phyloP scores from a whole-genome alignment of 2,329 filamentous ascomycete species.

The Monosporascus sp. region DNA sequence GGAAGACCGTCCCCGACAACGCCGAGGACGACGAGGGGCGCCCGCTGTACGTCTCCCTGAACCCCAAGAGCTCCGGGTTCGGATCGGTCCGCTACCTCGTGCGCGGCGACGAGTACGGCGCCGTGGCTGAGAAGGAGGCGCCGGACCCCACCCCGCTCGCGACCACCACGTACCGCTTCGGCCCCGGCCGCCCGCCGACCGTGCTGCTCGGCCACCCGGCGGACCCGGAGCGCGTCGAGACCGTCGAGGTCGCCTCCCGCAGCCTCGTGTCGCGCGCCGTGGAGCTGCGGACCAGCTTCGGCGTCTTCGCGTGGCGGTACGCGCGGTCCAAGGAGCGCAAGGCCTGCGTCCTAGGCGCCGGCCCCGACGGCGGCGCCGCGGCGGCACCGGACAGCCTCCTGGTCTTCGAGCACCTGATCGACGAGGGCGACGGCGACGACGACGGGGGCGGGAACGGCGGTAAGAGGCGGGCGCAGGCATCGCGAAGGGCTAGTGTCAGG shows the following conservation, averaged over 20 bases:
- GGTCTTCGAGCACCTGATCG: constrained; percentile 45
- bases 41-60: constrained; percentile 47
- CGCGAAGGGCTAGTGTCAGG: constrained; percentile 20
- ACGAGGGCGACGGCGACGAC: constrained; percentile 7
- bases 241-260: constrained; percentile 25
- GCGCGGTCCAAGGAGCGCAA: constrained; percentile 38
- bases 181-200: constrained; percentile 46
- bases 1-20: constrained; percentile 26
- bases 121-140: constrained; percentile 14
- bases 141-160: constrained; percentile 42
- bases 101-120: constrained; percentile 32
- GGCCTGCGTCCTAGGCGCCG: no score
- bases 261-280: constrained; percentile 32
- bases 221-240: constrained; percentile 7
- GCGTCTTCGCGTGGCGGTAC: constrained; percentile 54
- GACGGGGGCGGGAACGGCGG: not conserved
- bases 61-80: constrained; percentile 42
- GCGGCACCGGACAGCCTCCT: constrained; percentile 39
- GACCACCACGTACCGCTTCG: constrained; percentile 15
- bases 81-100: constrained; percentile 36
- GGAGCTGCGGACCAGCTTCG: constrained; percentile 42
- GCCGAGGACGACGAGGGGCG: constrained; percentile 29
- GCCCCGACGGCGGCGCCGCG: constrained; percentile 18
- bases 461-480: not conserved
- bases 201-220: constrained; percentile 28